These are phyloP conservation scores for Punica granatum DNA, from an alignment of 345 rosid genomes.

Conservation along the genomic window DNA sequence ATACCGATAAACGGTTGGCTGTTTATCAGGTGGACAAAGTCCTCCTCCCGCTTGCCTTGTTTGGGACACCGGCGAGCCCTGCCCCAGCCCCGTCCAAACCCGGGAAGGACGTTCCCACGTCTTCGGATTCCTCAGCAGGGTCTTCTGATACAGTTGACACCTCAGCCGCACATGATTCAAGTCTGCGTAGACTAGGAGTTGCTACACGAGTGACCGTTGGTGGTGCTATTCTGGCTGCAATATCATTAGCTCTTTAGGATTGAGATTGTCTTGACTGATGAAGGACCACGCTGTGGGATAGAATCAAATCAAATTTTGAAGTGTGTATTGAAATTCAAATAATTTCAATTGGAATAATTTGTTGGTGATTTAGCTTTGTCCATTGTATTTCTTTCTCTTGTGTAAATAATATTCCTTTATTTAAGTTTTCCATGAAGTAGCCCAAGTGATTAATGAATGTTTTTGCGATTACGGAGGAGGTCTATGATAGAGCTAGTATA, in stretches of 20 bases:
- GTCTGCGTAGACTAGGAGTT: neutral
- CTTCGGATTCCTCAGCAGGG: slow-evolving; percentile 36
- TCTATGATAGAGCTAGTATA: too few species aligned
- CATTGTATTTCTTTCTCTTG: too few species aligned
- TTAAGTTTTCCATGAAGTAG: too few species aligned
- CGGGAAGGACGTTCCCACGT: neutral
- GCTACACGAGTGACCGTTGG: neutral
- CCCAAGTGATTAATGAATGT: too few species aligned
- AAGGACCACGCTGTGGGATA: neutral
- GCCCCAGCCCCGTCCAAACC: slow-evolving; percentile 12
- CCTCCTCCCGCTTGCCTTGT: slow-evolving; percentile 56
- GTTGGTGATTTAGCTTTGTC: too few species aligned
- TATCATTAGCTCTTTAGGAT: neutral
- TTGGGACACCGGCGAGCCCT: slow-evolving; percentile 29
- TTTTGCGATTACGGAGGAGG: too few species aligned
- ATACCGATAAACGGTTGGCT: slow-evolving; percentile 45
- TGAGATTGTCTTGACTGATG: neutral
- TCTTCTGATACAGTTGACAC: slow-evolving; percentile 27
- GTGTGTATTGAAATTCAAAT: neutral
- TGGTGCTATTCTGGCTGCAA: neutral
- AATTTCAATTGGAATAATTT: neutral
- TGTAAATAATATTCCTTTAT: too few species aligned
- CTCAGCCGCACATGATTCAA: slow-evolving; percentile 23
- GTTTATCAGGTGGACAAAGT: slow-evolving; percentile 80
- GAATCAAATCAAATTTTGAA: neutral